phyloP scores from a whole-genome alignment of 1,284 basidiomycete genomes.

The Naganishia cerealis region DNA sequence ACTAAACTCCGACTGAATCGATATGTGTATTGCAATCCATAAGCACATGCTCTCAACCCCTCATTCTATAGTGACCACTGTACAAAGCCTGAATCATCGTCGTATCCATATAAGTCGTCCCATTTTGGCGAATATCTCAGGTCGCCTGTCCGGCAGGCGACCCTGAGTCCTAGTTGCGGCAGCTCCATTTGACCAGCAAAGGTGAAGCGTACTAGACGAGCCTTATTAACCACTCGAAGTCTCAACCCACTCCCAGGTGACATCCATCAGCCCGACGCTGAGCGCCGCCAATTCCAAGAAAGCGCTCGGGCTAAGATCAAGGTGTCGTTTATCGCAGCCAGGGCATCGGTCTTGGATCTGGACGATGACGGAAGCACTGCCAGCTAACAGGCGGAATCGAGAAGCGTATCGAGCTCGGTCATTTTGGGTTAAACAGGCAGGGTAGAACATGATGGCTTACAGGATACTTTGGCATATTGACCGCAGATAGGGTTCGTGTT shows the following conservation, averaged over 20 bases:
- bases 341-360: conserved; percentile 57
- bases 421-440: background rate
- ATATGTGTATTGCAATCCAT: too few relatives aligned
- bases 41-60: too few relatives aligned
- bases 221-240: conserved; percentile 10
- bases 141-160: background rate
- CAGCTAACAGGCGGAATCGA: background rate
- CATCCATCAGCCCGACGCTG: conserved; percentile 43
- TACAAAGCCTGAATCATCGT: background rate
- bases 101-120: background rate
- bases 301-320: conserved; percentile 56
- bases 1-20: too few relatives aligned
- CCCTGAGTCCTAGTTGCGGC: background rate
- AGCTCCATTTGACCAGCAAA: background rate
- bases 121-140: background rate
- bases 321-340: conserved; percentile 52
- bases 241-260: conserved; percentile 44
- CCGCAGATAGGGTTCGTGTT: conserved; percentile 59
- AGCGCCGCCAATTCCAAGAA: conserved; percentile 54
- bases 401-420: background rate
- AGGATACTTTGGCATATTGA: conserved; percentile 52
- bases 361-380: conserved; percentile 46
- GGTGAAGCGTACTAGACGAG: background rate
- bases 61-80: too few relatives aligned
- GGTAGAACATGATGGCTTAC: conserved; percentile 43